Evolutionary conservation across 345 rosid species (phyloP).

Genomic region (Garcia nutans): DNA sequence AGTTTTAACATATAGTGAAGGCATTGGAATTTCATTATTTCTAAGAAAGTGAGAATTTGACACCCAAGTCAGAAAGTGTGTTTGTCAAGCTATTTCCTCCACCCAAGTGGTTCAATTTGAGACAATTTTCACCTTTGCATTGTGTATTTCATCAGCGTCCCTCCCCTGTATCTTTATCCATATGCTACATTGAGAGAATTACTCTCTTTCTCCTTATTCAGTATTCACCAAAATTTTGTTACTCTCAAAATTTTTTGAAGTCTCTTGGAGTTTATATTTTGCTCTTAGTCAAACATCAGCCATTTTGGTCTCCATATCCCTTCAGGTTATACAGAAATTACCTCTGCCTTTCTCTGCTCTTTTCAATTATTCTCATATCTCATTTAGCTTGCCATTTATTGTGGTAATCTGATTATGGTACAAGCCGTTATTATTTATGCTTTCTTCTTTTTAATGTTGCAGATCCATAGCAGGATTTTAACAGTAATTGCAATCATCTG

Average conservation of each 20-base stretch:
- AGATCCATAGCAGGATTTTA: conserved; percentile 80
- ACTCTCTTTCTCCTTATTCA: too few relatives aligned
- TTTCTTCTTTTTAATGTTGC: conserved; percentile 31
- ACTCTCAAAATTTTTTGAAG: too few relatives aligned
- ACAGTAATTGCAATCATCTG: conserved; percentile 71
- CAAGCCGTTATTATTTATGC: not conserved
- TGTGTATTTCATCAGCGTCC: not conserved
- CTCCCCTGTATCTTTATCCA: too few relatives aligned
- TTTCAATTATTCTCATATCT: not conserved
- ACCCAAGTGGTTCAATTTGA: too few relatives aligned
- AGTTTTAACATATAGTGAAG: not conserved
- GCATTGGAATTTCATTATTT: not conserved
- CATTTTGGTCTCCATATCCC: not conserved
- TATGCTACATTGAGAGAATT: too few relatives aligned
- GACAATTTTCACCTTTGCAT: not conserved
- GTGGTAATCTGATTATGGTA: not conserved
- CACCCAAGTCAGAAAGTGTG: not conserved
- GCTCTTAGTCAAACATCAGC: not conserved
- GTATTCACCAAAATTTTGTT: not conserved
- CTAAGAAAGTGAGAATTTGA: not conserved
- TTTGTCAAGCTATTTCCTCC: too few relatives aligned
- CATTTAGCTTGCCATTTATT: not conserved
- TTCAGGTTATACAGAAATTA: not conserved
- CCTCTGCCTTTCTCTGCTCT: too few relatives aligned
- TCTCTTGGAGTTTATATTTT: not conserved